phyloP scores from a whole-genome alignment of 2,329 filamentous ascomycete species.

The Didymella glomerata region DNA sequence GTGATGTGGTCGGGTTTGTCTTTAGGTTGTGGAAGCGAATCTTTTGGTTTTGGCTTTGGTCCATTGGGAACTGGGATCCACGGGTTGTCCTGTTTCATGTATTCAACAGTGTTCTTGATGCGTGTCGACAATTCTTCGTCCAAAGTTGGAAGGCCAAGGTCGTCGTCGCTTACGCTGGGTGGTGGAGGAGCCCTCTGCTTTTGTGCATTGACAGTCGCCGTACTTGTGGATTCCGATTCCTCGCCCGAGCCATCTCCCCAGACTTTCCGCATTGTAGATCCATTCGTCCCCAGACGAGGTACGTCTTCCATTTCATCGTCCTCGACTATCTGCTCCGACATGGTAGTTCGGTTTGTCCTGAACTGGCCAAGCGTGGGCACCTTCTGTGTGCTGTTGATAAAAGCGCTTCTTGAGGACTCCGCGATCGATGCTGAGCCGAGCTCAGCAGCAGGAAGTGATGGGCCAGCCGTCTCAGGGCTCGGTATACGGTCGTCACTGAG shows the following conservation, averaged over 20 bases:
- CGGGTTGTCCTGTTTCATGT: constrained; percentile 27
- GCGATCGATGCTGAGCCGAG: constrained; percentile 29
- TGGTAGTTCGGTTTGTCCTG: constrained; percentile 12
- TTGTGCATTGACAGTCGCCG: constrained; percentile 34
- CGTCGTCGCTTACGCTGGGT: background rate
- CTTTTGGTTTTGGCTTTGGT: background rate
- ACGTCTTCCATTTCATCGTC: constrained; percentile 40
- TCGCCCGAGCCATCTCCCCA: constrained; percentile 53
- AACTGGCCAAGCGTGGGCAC: constrained; percentile 46
- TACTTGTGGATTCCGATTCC: constrained; percentile 41
- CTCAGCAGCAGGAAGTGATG: constrained; percentile 12
- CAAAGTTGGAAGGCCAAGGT: background rate
- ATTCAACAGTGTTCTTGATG: constrained; percentile 23
- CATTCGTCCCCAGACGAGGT: constrained; percentile 19
- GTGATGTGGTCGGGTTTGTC: constrained; percentile 71
- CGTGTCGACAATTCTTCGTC: constrained; percentile 1
- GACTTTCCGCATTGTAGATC: constrained; percentile 22
- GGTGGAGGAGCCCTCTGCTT: background rate
- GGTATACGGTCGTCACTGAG: constrained; percentile 25
- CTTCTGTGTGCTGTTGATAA: constrained; percentile 56
- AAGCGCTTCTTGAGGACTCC: constrained; percentile 51
- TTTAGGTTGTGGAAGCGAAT: constrained; percentile 3
- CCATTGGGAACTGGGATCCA: constrained; percentile 14
- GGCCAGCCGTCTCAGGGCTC: constrained; percentile 30
- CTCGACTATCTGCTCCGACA: constrained; percentile 24